phyloP scores from a whole-genome alignment of 345 rosid species.

The Clarkia xantiana region DNA sequence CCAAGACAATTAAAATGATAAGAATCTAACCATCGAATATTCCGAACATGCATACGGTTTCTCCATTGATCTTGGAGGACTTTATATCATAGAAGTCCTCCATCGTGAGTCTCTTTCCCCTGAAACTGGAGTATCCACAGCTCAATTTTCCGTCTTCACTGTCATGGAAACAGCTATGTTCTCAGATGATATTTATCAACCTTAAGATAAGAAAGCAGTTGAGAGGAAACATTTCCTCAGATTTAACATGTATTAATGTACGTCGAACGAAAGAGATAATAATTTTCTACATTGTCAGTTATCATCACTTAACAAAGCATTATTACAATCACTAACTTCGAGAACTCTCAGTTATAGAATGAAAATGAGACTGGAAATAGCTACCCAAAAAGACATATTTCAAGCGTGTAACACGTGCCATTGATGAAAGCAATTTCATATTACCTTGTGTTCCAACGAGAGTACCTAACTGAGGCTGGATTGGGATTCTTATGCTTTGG shows the following conservation, averaged over 20 bases:
- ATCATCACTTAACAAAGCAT: no score
- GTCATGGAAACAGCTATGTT: constrained; percentile 19
- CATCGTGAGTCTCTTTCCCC: constrained; percentile 95
- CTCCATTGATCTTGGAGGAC: constrained; percentile 54
- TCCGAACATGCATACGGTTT: constrained; percentile 83
- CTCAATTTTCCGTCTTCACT: constrained; percentile 79
- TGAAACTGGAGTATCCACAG: constrained; percentile 89
- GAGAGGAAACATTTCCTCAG: background rate
- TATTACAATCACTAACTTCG: no score
- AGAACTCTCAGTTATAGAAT: no score
- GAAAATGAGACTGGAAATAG: no score
- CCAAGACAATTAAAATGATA: background rate
- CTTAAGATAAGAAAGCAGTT: background rate
- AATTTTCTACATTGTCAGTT: no score
- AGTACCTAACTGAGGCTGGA: no score
- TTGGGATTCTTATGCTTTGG: no score
- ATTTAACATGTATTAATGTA: background rate
- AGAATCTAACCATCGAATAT: constrained; percentile 79
- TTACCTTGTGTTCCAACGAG: no score
- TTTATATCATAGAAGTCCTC: constrained; percentile 86
- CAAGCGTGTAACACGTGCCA: no score
- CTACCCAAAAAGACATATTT: no score
- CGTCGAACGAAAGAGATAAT: no score
- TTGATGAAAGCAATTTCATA: no score
- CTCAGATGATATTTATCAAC: background rate